These are phyloP conservation scores for Aspergillus cavernicola DNA, from an alignment of 495 filamentous ascomycete genomes.

Conservation along the genomic window DNA sequence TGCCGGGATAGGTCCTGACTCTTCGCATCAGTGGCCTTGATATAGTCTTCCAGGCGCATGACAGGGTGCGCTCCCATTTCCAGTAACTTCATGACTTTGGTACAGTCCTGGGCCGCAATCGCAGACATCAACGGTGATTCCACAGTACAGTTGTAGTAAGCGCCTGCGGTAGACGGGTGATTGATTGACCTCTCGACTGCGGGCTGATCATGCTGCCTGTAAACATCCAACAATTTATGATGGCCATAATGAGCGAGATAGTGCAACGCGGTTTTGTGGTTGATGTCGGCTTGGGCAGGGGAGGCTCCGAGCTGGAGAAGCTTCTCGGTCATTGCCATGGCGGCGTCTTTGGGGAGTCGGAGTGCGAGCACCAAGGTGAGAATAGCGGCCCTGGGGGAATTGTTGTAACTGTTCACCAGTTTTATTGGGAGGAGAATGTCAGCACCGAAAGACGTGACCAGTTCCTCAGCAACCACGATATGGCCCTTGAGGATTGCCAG, in stretches of 20 bases:
- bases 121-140: slow-evolving; percentile 44
- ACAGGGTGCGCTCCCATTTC: slow-evolving; percentile 37
- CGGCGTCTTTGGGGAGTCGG: slow-evolving; percentile 50
- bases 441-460: slow-evolving; percentile 70
- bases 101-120: slow-evolving; percentile 30
- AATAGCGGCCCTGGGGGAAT: slow-evolving; percentile 50
- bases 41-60: slow-evolving; percentile 36
- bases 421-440: slow-evolving; percentile 71
- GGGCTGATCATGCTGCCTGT: slow-evolving; percentile 56
- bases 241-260: slow-evolving; percentile 44
- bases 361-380: slow-evolving; percentile 63
- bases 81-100: slow-evolving; percentile 41
- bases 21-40: slow-evolving; percentile 31
- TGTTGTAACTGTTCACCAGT: slow-evolving; percentile 40
- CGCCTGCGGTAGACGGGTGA: slow-evolving; percentile 37
- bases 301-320: slow-evolving; percentile 70
- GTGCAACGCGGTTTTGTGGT: slow-evolving; percentile 57
- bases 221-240: slow-evolving; percentile 51
- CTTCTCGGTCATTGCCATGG: slow-evolving; percentile 53
- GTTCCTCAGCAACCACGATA: slow-evolving; percentile 57
- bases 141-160: slow-evolving; percentile 12
- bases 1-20: slow-evolving; percentile 8
- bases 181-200: slow-evolving; percentile 62
- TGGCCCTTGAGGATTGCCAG: slow-evolving; percentile 72
- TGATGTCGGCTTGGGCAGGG: slow-evolving; percentile 64